Evolutionary conservation across 1,284 basidiomycete genomes (phyloP).

Genomic region (Ceratobasidium sp.): DNA sequence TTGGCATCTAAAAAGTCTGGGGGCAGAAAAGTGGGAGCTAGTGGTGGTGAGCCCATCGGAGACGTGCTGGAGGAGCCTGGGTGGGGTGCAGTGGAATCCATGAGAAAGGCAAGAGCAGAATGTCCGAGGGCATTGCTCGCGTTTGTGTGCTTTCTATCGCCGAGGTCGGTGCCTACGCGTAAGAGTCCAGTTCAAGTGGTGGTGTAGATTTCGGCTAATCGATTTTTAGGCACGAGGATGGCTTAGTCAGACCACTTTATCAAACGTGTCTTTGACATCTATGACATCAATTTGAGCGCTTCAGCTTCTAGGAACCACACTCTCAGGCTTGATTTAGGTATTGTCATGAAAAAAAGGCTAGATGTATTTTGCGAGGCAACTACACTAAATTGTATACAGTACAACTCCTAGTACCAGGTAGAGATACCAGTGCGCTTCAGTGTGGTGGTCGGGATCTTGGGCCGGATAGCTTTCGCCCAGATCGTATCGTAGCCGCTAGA

Average conservation of each 20-base stretch:
- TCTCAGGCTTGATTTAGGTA: background rate
- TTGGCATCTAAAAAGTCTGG: constrained; percentile 80
- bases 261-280: constrained; percentile 33
- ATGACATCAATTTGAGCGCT: background rate
- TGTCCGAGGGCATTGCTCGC: constrained; percentile 44
- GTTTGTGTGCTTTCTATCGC: background rate
- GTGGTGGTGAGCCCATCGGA: constrained; percentile 17
- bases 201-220: constrained; percentile 21
- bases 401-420: constrained; percentile 34
- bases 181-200: too few species aligned
- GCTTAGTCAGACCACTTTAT: constrained; percentile 7
- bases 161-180: constrained; percentile 21
- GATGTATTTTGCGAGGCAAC: background rate
- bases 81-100: constrained; percentile 35
- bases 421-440: constrained; percentile 52
- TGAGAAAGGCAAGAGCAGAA: constrained; percentile 16
- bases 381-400: background rate
- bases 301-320: background rate
- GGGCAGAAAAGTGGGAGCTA: constrained; percentile 62
- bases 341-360: background rate
- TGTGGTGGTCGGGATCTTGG: constrained; percentile 59
- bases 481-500: constrained; percentile 62
- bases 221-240: constrained; percentile 38
- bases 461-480: constrained; percentile 63
- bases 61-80: constrained; percentile 27